Conservation (phyloP, 2,329 filamentous ascomycete species). For the Colletotrichum costaricense region DNA sequence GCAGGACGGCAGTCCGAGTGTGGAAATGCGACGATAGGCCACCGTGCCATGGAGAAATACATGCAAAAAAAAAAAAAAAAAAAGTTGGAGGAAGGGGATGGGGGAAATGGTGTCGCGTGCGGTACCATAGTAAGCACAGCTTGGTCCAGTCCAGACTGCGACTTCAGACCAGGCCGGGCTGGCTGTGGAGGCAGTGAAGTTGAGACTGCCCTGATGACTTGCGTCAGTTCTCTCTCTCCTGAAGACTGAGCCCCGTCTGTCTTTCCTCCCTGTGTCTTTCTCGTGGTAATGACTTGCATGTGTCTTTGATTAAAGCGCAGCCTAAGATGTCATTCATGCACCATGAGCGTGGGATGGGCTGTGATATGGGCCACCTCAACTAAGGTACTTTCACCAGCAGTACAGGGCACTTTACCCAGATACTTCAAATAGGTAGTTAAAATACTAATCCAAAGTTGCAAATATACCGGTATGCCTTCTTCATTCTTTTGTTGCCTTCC, state of each 20-base stretch:
- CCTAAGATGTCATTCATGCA: not conserved
- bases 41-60: too few species aligned
- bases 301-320: not conserved
- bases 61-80: not conserved
- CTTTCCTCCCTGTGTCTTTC: not conserved
- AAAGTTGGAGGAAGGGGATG: not conserved
- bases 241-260: not conserved
- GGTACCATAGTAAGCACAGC: too few species aligned
- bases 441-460: fast-evolving
- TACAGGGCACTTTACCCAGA: too few species aligned
- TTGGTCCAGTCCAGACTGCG: too few species aligned
- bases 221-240: not conserved
- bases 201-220: not conserved
- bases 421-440: too few species aligned
- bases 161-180: too few species aligned
- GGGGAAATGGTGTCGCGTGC: not conserved
- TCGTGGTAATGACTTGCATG: not conserved
- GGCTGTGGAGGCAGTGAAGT: not conserved
- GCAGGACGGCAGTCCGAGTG: not conserved
- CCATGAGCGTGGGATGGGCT: not conserved
- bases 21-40: not conserved
- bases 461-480: too few species aligned
- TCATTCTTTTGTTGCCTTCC: too few species aligned
- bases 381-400: too few species aligned
- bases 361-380: too few species aligned